Conservation (phyloP, 1,284 basidiomycete genomes). For the Bondarzewia mesenterica region DNA sequence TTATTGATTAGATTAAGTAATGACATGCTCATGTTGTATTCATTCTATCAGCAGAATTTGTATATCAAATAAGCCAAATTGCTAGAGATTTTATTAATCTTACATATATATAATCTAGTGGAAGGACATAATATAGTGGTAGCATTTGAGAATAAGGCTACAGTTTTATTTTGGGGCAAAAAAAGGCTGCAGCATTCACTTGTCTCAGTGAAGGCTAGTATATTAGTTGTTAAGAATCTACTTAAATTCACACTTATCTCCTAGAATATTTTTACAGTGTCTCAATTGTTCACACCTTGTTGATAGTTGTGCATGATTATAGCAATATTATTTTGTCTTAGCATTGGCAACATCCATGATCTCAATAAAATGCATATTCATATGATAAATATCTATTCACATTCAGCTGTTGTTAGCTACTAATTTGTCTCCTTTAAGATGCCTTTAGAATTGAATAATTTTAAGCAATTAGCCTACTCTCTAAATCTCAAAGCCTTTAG, state of each 20-base stretch:
- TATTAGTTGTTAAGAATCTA: neutral
- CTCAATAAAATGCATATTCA: conserved; percentile 79
- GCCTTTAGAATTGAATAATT: conserved; percentile 59
- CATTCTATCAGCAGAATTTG: conserved; percentile 15
- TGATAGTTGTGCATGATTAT: conserved; percentile 52
- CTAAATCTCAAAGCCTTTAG: conserved; percentile 50
- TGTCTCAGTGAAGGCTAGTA: conserved; percentile 60
- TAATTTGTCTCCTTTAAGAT: conserved; percentile 33
- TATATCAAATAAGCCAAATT: conserved; percentile 50
- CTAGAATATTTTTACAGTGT: conserved; percentile 56
- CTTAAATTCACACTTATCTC: conserved; percentile 2
- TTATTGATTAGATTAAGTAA: conserved; percentile 77
- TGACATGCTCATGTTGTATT: conserved; percentile 67
- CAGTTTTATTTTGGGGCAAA: conserved; percentile 60
- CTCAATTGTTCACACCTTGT: conserved; percentile 36
- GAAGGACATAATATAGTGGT: conserved; percentile 50
- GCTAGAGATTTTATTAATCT: conserved; percentile 65
- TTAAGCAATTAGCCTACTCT: conserved; percentile 55
- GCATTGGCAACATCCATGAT: conserved; percentile 59
- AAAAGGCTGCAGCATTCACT: conserved; percentile 63
- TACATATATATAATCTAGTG: conserved; percentile 42
- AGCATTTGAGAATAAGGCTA: conserved; percentile 56
- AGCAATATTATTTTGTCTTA: conserved; percentile 45
- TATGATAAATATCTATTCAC: conserved; percentile 41
- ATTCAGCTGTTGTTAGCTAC: neutral